Evolutionary conservation across 73 alveolate species (phyloP), one percentile per base, ranked within the genome.

Genomic region (Paramecium octaurelia): DNA sequence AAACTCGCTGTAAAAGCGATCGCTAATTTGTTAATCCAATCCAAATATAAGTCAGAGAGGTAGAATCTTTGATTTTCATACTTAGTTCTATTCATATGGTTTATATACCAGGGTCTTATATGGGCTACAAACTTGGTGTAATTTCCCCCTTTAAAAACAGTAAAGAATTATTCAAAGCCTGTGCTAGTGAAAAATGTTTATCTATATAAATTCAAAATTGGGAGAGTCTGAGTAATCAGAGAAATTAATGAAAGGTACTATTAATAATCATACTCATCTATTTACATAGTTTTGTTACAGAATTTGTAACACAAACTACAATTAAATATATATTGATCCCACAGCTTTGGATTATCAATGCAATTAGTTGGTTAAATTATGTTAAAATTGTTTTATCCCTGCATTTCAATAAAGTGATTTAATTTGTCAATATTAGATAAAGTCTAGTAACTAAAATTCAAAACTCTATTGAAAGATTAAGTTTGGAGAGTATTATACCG

Each of bases 161-260:
- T 64, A 10, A 64, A 64, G 27, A 64, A 64, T 64, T 64, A 64
- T 31, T 27, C 84, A 64, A 9, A 64, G 12, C 46, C 46, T 27
- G 48, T 64, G 84, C 84, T 64, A 11, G 84, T 64, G 12, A 64
- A 64, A 64, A 64, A 64, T 27, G 84, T 64, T n/a, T 64, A 64
- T n/a, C 84, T 64, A 27, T 64, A 64, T 34, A 64, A 31, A 64
- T 64, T 64, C 42, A 27, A 31, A 27, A 64, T 64, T 64, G 84
- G 84, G 6, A 27, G 84, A 64, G 29, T 64, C 48, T 64, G 12
- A 27, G 84, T 64, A 2, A 64, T 64, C 1, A 64, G 48, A 6
- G 84, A 64, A 3, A 64, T 34, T 64, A 64, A 64, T 64, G 8
- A 34, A 18, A 64, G 12, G 84, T 31, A 64, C 31, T 64, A 64